These are phyloP conservation scores for Panellus pusillus DNA, from an alignment of 768 basidiomycete species.

Conservation along the genomic window DNA sequence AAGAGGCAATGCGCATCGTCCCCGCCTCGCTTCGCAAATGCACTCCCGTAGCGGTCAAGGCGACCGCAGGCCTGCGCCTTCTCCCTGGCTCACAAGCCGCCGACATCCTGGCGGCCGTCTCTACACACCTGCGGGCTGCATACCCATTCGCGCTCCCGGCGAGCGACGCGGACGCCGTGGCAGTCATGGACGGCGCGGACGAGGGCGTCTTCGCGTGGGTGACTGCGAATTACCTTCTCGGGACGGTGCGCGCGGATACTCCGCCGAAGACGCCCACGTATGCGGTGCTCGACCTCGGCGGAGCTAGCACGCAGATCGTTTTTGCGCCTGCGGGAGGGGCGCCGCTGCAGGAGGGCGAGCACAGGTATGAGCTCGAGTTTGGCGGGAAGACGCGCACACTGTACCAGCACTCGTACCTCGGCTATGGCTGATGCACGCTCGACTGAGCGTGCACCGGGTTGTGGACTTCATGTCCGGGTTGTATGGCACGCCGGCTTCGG, in stretches of 20 bases:
- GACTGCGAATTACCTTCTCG: slow-evolving; percentile 90
- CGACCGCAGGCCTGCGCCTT: slow-evolving; percentile 83
- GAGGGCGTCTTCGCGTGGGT: slow-evolving; percentile 99
- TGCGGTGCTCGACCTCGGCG: slow-evolving; percentile 94
- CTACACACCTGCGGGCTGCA: slow-evolving; percentile 48
- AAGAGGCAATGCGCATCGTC: slow-evolving; percentile 77
- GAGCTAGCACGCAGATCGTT: slow-evolving; percentile 96
- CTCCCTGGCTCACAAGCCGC: slow-evolving; percentile 61
- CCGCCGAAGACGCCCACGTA: slow-evolving; percentile 54
- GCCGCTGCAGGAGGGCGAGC: slow-evolving; percentile 73
- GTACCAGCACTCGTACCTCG: slow-evolving; percentile 98
- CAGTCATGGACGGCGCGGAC: slow-evolving; percentile 93
- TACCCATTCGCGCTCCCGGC: slow-evolving; percentile 66
- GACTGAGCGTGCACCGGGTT: slow-evolving; percentile 81
- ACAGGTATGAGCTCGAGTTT: slow-evolving; percentile 84
- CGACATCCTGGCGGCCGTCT: slow-evolving; percentile 77
- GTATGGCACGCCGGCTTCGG: background rate
- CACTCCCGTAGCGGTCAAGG: slow-evolving; percentile 89
- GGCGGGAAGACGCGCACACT: slow-evolving; percentile 69
- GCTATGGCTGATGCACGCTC: slow-evolving; percentile 93
- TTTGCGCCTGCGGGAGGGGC: slow-evolving; percentile 78
- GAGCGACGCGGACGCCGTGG: slow-evolving; percentile 67
- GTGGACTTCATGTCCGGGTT: slow-evolving; percentile 75
- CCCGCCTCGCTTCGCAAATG: slow-evolving; percentile 68
- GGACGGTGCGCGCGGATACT: slow-evolving; percentile 61